These are phyloP conservation scores for Cryptococcus deneoformans DNA, from an alignment of 1,284 basidiomycete species.

Conservation along the genomic window DNA sequence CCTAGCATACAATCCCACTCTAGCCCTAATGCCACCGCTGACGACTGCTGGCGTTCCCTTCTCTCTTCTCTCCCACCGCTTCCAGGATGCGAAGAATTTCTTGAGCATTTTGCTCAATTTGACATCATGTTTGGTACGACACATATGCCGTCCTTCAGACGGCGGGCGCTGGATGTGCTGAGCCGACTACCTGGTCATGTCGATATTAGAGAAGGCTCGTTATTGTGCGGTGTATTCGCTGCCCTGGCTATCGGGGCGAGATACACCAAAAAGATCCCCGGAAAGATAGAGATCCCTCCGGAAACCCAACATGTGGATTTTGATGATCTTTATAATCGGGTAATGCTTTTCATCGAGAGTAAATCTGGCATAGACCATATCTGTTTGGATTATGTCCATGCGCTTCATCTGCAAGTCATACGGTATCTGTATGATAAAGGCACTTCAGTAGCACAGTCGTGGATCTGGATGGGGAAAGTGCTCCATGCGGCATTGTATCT, in stretches of 20 bases:
- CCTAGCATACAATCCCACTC: background rate
- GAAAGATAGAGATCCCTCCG: background rate
- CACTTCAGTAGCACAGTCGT: background rate
- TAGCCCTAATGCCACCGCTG: background rate
- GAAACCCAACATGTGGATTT: background rate
- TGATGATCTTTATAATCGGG: slow-evolving; percentile 1
- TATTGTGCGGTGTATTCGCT: slow-evolving; percentile 2
- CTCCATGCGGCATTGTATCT: background rate
- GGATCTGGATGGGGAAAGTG: slow-evolving; percentile 1
- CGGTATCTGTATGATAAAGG: background rate
- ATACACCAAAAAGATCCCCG: background rate
- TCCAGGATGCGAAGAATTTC: background rate
- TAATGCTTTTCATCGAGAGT: slow-evolving; percentile 1
- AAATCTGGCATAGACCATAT: background rate
- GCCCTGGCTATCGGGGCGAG: slow-evolving; percentile 7
- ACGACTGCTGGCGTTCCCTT: slow-evolving; percentile 4
- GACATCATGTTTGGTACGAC: slow-evolving; percentile 4
- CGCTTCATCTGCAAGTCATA: background rate
- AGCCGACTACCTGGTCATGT: background rate
- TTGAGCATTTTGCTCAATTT: background rate
- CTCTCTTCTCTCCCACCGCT: background rate
- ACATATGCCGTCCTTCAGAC: slow-evolving; percentile 4
- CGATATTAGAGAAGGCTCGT: background rate
- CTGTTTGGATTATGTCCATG: slow-evolving; percentile 8
- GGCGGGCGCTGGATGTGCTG: background rate